Base-by-base conservation (phyloP, 2,329 filamentous ascomycete species). In the Pseudogymnoascus sp. region DNA sequence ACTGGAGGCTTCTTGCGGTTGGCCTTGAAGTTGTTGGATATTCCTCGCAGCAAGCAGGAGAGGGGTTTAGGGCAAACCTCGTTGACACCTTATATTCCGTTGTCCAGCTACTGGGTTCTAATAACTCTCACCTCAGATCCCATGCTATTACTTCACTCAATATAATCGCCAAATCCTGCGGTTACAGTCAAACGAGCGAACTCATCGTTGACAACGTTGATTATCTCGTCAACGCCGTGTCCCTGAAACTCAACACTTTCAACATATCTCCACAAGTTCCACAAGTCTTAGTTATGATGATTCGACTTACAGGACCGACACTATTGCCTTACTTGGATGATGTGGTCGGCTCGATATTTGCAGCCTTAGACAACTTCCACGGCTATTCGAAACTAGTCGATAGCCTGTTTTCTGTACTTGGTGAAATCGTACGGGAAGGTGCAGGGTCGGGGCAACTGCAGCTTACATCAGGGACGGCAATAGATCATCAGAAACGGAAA, bases 201-300 rank as follows among this genome's bases (percentile, higher is more conserved):
- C 78, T 99, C 67, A 87, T 99, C 40, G 84, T 97, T 28, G 86
- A 89, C 61, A 99, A 99, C 65, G 92, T 91, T 14, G 94, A 99
- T 74, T 99, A 99, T 73, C 89, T 99, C 76, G 88, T 97, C 65
- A 97, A 97, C 71, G 91, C 94, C 0, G 85, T 99, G 14, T 91
- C 90, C 0, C 76, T 97, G 65, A 90, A 92, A 66, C 82, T 99
- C 6, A 97, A 96, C 69, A 91, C 90, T 0, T 91, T 97, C 67
- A 92, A 97, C 67, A 88, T 97, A 61, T 93, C 92, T 0, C 92
- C 93, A 1, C 90, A 96, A 66, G 92, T 91, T 2, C 92, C 92
- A 2, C 89, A 93, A 68, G 94, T 97, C 1, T 76, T 99, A 59
- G 82, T 89, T 5, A 97, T 99, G 92, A 95, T 97, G 90, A 86